Percentiles rank a stretch among this genome's conserved stretches.
Evolutionary conservation across 768 basidiomycete species (phyloP).

Genomic region (Lactifluus hygrophoroides): DNA sequence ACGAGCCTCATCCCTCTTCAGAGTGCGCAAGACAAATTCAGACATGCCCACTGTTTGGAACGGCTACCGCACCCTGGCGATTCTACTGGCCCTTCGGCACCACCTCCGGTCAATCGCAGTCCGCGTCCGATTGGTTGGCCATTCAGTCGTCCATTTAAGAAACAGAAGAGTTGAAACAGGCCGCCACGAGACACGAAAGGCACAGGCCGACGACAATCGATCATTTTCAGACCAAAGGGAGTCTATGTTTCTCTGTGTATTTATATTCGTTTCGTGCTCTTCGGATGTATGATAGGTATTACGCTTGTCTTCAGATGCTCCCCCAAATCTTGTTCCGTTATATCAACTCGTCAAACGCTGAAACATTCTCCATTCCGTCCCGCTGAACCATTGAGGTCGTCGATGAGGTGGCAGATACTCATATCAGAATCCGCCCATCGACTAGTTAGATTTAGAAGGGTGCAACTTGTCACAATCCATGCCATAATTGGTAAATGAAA

Average conservation of each 20-base stretch:
- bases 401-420: not conserved
- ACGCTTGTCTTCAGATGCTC: not conserved
- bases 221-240: not conserved
- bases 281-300: not conserved
- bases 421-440: no score
- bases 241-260: not conserved
- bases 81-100: not conserved
- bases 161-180: not conserved
- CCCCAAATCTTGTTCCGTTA: not conserved
- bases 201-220: not conserved
- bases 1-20: slow-evolving; percentile 7
- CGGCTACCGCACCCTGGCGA: not conserved
- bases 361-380: no score
- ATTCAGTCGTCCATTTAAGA: slow-evolving; percentile 6
- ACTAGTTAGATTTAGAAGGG: no score
- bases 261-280: not conserved
- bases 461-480: no score
- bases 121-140: slow-evolving; percentile 1
- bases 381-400: no score
- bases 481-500: no score
- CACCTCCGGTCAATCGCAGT: not conserved
- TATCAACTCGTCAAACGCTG: not conserved
- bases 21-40: slow-evolving; percentile 11
- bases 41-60: slow-evolving; percentile 15
- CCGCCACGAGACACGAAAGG: not conserved